A percentile compares a stretch with the other conserved stretches of the same genome.
Evolutionary conservation across 2,329 filamentous ascomycete species (phyloP).

Genomic region (Teratosphaeria epicoccoides): DNA sequence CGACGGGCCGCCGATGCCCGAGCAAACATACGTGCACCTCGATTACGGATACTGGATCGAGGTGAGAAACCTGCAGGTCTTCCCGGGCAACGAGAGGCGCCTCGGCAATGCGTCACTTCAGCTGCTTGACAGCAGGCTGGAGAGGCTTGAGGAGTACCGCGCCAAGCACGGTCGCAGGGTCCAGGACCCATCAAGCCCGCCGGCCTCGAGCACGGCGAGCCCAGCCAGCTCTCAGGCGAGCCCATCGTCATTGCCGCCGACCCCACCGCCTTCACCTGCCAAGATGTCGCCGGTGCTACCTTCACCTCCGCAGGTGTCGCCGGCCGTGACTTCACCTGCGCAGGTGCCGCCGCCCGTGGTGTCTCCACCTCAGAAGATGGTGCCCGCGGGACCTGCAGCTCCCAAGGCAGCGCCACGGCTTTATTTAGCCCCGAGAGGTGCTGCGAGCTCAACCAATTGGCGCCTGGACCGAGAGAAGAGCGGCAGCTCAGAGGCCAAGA

Average conservation of each 20-base stretch:
- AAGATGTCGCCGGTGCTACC: neutral
- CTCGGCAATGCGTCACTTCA: neutral
- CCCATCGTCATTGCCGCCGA: neutral
- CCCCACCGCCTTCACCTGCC: neutral
- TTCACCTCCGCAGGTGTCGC: no score
- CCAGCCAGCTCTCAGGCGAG: neutral
- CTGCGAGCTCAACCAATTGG: no score
- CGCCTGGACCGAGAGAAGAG: no score
- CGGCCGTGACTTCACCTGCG: no score
- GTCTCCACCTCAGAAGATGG: no score
- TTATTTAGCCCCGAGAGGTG: no score
- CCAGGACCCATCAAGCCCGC: neutral
- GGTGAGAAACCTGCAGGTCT: neutral
- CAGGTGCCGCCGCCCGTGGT: no score
- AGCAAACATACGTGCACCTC: neutral
- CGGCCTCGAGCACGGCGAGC: no score
- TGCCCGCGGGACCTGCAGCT: no score
- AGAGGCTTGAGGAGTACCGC: neutral
- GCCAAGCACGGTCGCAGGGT: neutral
- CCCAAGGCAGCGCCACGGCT: no score
- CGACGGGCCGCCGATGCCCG: neutral
- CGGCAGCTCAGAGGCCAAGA: no score
- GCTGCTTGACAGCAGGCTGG: neutral
- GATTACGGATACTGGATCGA: neutral
- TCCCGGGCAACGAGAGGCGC: neutral